Percentiles rank a stretch among this genome's conserved stretches.
phyloP scores from a whole-genome alignment of 2,329 filamentous ascomycete genomes.

The Sclerotinia subarctica region DNA sequence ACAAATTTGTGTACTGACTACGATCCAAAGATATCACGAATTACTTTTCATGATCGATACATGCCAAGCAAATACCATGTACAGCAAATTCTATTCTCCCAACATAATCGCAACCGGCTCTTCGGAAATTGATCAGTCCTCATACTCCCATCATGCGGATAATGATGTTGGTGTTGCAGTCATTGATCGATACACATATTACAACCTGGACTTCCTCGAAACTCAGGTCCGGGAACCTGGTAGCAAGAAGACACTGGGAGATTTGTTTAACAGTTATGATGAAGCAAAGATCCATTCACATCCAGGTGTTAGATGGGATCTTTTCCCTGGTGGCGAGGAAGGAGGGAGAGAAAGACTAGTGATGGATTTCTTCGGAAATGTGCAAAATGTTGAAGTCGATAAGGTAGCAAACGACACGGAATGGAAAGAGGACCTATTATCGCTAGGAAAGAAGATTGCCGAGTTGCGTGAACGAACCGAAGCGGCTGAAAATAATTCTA shows the following conservation, averaged over 20 bases:
- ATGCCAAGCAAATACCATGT: conserved; percentile 99
- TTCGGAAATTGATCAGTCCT: conserved; percentile 91
- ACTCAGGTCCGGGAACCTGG: conserved; percentile 80
- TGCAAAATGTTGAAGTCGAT: conserved; percentile 93
- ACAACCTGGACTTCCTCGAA: conserved; percentile 95
- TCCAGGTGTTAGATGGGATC: conserved; percentile 87
- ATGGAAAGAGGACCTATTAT: conserved; percentile 70
- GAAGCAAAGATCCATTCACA: conserved; percentile 91
- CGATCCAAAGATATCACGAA: conserved; percentile 72
- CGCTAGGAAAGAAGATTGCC: conserved; percentile 67
- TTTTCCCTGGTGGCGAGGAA: conserved; percentile 83
- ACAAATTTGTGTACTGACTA: not conserved
- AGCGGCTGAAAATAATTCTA: conserved; percentile 36
- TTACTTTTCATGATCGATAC: conserved; percentile 99
- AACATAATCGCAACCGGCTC: conserved; percentile 99
- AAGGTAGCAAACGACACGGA: conserved; percentile 46
- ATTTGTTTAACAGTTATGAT: conserved; percentile 95
- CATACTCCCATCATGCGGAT: conserved; percentile 96
- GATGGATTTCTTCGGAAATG: conserved; percentile 97
- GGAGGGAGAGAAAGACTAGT: conserved; percentile 76
- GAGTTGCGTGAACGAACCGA: conserved; percentile 44
- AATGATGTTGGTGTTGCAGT: conserved; percentile 97
- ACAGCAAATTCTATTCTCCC: conserved; percentile 94
- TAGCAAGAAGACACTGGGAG: conserved; percentile 85
- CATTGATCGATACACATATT: conserved; percentile 98